Percentiles rank a stretch among this genome's conserved stretches.
phyloP scores from a whole-genome alignment of 768 basidiomycete genomes.

The Galerina marginata region DNA sequence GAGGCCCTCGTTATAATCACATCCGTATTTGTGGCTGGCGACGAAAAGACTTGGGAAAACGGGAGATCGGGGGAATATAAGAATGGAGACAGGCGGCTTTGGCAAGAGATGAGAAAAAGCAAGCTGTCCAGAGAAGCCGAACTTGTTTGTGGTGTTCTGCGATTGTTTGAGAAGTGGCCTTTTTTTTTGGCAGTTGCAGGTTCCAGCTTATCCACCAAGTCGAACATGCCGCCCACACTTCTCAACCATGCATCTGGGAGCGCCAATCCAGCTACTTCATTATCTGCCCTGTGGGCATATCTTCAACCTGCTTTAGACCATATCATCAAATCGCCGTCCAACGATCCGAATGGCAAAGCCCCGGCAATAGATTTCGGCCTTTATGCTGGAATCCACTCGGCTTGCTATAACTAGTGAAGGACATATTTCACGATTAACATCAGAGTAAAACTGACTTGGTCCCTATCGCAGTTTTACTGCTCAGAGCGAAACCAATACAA shows the following conservation, averaged over 20 bases:
- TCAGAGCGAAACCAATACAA: conserved; percentile 53
- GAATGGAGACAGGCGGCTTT: no score
- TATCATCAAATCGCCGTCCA: conserved; percentile 73
- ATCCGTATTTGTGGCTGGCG: background rate
- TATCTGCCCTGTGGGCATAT: conserved; percentile 77
- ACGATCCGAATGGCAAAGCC: conserved; percentile 59
- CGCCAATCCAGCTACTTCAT: conserved; percentile 75
- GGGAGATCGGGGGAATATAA: no score
- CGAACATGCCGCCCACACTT: conserved; percentile 37
- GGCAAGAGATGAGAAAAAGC: background rate
- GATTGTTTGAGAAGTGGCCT: background rate
- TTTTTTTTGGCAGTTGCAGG: background rate
- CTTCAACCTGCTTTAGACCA: conserved; percentile 77
- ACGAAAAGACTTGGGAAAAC: background rate
- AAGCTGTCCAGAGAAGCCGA: background rate
- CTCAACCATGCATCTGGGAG: conserved; percentile 65
- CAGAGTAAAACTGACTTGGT: conserved; percentile 19
- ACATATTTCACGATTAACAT: conserved; percentile 20
- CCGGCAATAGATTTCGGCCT: conserved; percentile 75
- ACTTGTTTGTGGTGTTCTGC: background rate
- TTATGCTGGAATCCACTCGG: conserved; percentile 80
- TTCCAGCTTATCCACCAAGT: conserved; percentile 5
- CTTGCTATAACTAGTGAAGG: conserved; percentile 81
- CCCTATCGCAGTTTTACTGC: conserved; percentile 50
- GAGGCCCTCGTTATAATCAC: no score